phyloP scores from a whole-genome alignment of 257 asterid species.

The Orobanche coerulescens region DNA sequence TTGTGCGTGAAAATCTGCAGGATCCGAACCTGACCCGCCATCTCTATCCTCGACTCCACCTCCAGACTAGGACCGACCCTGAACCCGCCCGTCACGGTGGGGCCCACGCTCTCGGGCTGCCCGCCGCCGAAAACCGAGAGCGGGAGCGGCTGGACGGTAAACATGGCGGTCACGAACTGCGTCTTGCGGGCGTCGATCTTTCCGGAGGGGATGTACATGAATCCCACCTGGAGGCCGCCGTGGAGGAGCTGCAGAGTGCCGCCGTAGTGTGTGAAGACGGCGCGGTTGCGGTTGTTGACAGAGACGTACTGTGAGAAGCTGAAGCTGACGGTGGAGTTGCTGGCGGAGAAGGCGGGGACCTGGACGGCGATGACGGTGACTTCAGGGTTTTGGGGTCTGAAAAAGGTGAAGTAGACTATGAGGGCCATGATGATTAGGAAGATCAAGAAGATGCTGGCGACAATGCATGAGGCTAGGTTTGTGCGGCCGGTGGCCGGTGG shows the following conservation, averaged over 20 bases:
- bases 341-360: constrained; percentile 66
- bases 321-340: constrained; percentile 63
- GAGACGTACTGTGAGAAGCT: constrained; percentile 71
- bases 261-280: constrained; percentile 69
- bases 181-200: constrained; percentile 53
- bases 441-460: constrained; percentile 61
- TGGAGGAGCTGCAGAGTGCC: constrained; percentile 71
- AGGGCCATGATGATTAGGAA: constrained; percentile 39
- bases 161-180: constrained; percentile 73
- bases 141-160: constrained; percentile 65
- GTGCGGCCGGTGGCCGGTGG: constrained; percentile 65
- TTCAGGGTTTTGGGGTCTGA: constrained; percentile 59
- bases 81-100: constrained; percentile 45
- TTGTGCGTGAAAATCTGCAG: constrained; percentile 63
- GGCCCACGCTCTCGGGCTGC: constrained; percentile 39
- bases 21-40: constrained; percentile 79
- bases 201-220: constrained; percentile 91
- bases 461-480: constrained; percentile 68
- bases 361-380: constrained; percentile 67
- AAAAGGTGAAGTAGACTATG: constrained; percentile 62
- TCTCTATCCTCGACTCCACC: constrained; percentile 62
- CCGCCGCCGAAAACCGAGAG: constrained; percentile 18
- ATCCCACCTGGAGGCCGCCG: constrained; percentile 63
- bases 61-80: constrained; percentile 65
- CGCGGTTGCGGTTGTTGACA: constrained; percentile 70